These are phyloP conservation scores for Pyrus betulifolia DNA, from an alignment of 306 rosid genomes.

Conservation along the genomic window DNA sequence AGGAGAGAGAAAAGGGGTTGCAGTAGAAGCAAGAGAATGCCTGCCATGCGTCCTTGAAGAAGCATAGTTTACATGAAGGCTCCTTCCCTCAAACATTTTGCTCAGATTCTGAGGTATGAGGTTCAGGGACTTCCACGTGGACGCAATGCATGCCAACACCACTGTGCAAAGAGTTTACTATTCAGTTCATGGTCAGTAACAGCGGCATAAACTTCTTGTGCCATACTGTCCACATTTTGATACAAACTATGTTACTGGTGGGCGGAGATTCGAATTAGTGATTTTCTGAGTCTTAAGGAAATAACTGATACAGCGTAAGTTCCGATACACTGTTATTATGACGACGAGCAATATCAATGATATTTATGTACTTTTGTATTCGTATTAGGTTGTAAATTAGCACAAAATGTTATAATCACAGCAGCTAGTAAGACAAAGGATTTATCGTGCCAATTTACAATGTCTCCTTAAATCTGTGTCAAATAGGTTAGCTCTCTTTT, in stretches of 20 bases:
- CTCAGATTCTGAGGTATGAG: constrained; percentile 37
- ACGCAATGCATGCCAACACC: constrained; percentile 26
- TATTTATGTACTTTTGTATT: too few species aligned
- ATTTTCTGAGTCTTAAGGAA: too few species aligned
- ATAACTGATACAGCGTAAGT: too few species aligned
- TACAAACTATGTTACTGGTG: not conserved
- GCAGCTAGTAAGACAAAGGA: not conserved
- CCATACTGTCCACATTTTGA: not conserved
- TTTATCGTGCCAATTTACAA: too few species aligned
- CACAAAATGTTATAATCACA: too few species aligned
- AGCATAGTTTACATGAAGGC: constrained; percentile 24
- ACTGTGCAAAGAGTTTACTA: not conserved
- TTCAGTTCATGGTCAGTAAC: not conserved
- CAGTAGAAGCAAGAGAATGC: not conserved
- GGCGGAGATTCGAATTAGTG: too few species aligned
- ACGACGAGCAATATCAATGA: too few species aligned
- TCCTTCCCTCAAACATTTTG: not conserved
- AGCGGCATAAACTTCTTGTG: not conserved
- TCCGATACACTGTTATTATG: too few species aligned
- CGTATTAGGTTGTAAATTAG: too few species aligned
- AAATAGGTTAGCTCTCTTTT: too few species aligned
- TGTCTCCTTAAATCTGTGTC: too few species aligned
- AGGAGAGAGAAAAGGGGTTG: constrained; percentile 4
- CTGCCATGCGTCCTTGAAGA: constrained; percentile 15
- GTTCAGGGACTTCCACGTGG: constrained; percentile 57